A percentile compares a stretch with the other conserved stretches of the same genome.
Conservation (phyloP, 805 yeast genomes). For the Metschnikowia rubicola region DNA sequence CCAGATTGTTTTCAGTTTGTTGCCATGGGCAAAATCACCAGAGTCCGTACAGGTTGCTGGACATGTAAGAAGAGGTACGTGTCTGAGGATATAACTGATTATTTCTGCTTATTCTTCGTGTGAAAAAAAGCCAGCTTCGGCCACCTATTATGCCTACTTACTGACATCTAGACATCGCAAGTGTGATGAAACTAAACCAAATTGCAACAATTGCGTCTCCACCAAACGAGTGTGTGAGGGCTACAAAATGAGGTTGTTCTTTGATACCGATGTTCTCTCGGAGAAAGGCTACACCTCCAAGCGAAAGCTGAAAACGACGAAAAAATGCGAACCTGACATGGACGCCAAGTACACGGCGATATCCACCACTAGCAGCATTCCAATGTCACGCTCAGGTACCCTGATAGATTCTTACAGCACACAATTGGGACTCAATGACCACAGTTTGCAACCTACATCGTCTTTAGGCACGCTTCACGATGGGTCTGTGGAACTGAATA, state of each 20-base stretch:
- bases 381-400: not conserved
- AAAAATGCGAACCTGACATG: not conserved
- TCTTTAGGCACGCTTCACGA: not conserved
- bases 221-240: constrained; percentile 48
- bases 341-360: not conserved
- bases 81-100: not conserved
- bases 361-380: not conserved
- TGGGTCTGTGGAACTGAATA: not conserved
- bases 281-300: not conserved
- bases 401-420: not conserved
- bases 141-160: not conserved
- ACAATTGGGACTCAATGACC: not conserved
- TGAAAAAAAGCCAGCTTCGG: not conserved
- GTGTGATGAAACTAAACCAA: constrained; percentile 55
- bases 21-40: constrained; percentile 37
- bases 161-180: constrained; percentile 43
- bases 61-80: constrained; percentile 51
- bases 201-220: constrained; percentile 45
- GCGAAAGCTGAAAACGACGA: not conserved
- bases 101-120: not conserved
- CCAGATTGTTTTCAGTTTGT: not conserved
- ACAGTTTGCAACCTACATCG: not conserved
- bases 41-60: constrained; percentile 59
- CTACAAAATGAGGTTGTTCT: constrained; percentile 45
- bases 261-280: constrained; percentile 34